phyloP scores from a whole-genome alignment of 1,284 basidiomycete species.

The Papiliotrema fonsecae region DNA sequence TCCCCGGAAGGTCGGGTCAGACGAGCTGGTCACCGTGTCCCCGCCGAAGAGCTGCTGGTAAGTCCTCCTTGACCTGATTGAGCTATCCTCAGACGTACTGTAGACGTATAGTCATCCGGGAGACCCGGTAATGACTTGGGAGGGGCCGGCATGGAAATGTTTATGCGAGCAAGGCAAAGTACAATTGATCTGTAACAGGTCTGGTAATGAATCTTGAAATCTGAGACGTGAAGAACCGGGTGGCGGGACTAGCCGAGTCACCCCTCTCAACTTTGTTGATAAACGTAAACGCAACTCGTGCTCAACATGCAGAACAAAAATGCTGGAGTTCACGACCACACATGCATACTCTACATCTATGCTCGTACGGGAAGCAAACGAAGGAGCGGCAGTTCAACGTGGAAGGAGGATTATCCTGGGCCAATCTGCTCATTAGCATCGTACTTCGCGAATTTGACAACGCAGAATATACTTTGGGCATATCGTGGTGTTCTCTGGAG shows the following conservation, averaged over 20 bases:
- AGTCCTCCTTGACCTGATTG: not conserved
- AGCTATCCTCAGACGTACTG: slow-evolving; percentile 15
- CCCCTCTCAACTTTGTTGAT: too few relatives aligned
- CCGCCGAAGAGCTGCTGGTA: slow-evolving; percentile 28
- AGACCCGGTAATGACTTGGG: slow-evolving; percentile 34
- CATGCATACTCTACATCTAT: too few relatives aligned
- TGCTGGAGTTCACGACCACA: too few relatives aligned
- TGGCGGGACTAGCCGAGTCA: too few relatives aligned
- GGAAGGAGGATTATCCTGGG: slow-evolving; percentile 17
- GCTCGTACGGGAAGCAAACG: too few relatives aligned
- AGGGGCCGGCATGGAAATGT: slow-evolving; percentile 12
- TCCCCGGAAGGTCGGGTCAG: slow-evolving; percentile 21
- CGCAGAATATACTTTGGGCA: slow-evolving; percentile 35
- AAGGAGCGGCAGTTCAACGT: too few relatives aligned
- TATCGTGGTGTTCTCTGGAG: slow-evolving; percentile 44
- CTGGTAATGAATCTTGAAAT: too few relatives aligned
- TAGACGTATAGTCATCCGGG: slow-evolving; percentile 34
- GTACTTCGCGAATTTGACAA: not conserved
- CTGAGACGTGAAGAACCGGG: too few relatives aligned
- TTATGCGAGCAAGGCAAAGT: too few relatives aligned
- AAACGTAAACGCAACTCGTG: too few relatives aligned
- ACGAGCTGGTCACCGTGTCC: slow-evolving; percentile 26
- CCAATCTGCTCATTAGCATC: slow-evolving; percentile 13
- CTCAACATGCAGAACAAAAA: too few relatives aligned
- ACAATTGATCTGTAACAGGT: too few relatives aligned